Evolutionary conservation across 1,284 basidiomycete genomes (phyloP), one percentile per base, ranked within the genome.

Genomic region (Apiotrichum akiyoshidainum): DNA sequence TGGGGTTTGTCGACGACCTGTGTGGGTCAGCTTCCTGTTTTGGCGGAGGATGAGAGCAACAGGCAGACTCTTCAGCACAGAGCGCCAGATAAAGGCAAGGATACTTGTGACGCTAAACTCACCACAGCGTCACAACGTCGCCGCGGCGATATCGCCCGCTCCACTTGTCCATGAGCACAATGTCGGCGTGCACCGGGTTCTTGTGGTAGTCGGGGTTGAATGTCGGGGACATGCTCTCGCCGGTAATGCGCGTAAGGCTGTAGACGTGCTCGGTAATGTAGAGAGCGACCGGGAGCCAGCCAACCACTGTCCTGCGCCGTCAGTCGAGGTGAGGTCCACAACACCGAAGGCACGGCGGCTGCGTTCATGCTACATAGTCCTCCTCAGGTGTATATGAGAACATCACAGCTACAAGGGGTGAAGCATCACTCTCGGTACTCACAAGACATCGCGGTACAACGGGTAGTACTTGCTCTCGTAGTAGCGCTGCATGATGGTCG

Each of bases 111-210:
- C 2, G 31, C 46, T n/a, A 12, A 31, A 54, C 68, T 50, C 54
- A 80, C 79, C 75, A 77, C 17, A 83, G 62, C 1, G 80, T 81
- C 13, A 83, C 81, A 40, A 83, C 78, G 58, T 83, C 82, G 2
- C 82, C 82, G 7, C 79, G 65, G 65, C 50, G 57, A 73, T 71
- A 52, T 14, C 68, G 65, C 2, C 76, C 67, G 8, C 74, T 70
- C 64, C 75, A 77, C 8, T 79, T 70, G 57, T 83, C 80, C n/a
- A 83, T 71, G 6, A 83, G 67, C 31, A 83, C 80, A 2, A 82
- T 74, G 63, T 83, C 82, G 45, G 74, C 68, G 54, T 74, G 72
- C 52, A 80, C 57, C 22, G 72, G 68, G 19, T 71, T 69, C 2
- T 68, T 63, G 13, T 67, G 55, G 17, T 71, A 60, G 55, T 79